Conservation (phyloP, 1,284 basidiomycete genomes). For the Kalmanozyma brasiliensis region DNA sequence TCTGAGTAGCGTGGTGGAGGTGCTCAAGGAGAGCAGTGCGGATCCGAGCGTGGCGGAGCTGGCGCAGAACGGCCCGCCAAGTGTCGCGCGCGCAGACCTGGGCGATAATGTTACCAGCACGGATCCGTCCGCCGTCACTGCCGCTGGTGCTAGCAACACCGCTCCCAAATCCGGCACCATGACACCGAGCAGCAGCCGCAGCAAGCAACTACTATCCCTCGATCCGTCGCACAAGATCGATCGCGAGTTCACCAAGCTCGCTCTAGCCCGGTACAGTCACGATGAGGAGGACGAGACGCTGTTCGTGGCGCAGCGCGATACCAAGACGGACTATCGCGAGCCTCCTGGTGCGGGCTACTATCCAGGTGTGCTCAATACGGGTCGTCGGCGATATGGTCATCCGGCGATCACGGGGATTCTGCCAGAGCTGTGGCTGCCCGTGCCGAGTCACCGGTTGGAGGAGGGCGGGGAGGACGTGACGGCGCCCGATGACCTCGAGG, state of each 20-base stretch:
- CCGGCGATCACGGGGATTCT: slow-evolving; percentile 61
- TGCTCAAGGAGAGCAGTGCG: slow-evolving; percentile 23
- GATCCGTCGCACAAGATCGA: slow-evolving; percentile 35
- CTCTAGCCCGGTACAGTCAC: slow-evolving; percentile 75
- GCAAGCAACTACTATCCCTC: slow-evolving; percentile 29
- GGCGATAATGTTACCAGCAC: slow-evolving; percentile 9
- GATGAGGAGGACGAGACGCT: slow-evolving; percentile 89
- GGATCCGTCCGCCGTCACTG: slow-evolving; percentile 2
- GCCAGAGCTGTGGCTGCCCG: slow-evolving; percentile 63
- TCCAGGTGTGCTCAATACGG: slow-evolving; percentile 57
- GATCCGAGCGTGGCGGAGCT: slow-evolving; percentile 32
- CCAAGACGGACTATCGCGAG: slow-evolving; percentile 61
- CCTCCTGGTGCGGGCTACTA: slow-evolving; percentile 58
- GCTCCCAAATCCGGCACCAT: slow-evolving; percentile 7
- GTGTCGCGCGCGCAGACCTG: slow-evolving; percentile 11
- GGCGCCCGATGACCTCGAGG: slow-evolving; percentile 31
- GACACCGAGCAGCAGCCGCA: slow-evolving; percentile 18
- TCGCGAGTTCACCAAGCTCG: slow-evolving; percentile 44
- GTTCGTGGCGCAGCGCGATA: slow-evolving; percentile 76
- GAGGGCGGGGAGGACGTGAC: slow-evolving; percentile 32
- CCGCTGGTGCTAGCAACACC: neutral
- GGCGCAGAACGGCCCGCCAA: slow-evolving; percentile 34
- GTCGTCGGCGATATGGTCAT: slow-evolving; percentile 58
- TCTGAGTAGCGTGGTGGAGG: slow-evolving; percentile 55
- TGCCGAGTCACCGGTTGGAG: slow-evolving; percentile 21